Conservation (phyloP, 768 basidiomycete species). For the Rubroboletus satanas region DNA sequence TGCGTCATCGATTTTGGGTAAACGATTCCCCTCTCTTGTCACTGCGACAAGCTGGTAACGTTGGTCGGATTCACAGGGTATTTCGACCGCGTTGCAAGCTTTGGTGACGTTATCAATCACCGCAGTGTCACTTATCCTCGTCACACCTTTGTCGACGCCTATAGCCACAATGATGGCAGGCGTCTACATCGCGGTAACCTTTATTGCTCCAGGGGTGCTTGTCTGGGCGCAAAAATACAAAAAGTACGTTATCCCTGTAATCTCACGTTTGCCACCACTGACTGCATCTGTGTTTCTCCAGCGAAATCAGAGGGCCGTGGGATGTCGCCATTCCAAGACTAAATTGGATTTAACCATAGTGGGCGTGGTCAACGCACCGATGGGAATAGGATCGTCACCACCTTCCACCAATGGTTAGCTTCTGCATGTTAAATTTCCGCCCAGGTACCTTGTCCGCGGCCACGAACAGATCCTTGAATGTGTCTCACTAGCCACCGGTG, state of each 20-base stretch:
- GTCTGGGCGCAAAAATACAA: constrained; percentile 88
- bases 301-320: constrained; percentile 89
- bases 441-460: constrained; percentile 25
- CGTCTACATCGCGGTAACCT: constrained; percentile 55
- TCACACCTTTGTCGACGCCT: constrained; percentile 50
- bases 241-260: constrained; percentile 51
- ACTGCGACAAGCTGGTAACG: constrained; percentile 9
- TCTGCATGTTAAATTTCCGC: constrained; percentile 25
- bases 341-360: constrained; percentile 36
- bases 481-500: not conserved
- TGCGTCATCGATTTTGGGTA: constrained; percentile 73
- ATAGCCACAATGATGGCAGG: constrained; percentile 51
- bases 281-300: constrained; percentile 30
- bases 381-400: constrained; percentile 27
- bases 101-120: constrained; percentile 52
- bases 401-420: constrained; percentile 21
- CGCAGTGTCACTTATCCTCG: constrained; percentile 48
- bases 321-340: constrained; percentile 79
- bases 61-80: constrained; percentile 38
- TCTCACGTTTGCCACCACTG: constrained; percentile 12
- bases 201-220: constrained; percentile 68
- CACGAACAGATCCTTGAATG: constrained; percentile 4
- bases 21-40: constrained; percentile 15
- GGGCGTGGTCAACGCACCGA: constrained; percentile 25
- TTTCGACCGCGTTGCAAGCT: constrained; percentile 44